Base-by-base conservation (phyloP, 805 yeast genomes). In the Saccharomycopsis oosterbeekiorum region DNA sequence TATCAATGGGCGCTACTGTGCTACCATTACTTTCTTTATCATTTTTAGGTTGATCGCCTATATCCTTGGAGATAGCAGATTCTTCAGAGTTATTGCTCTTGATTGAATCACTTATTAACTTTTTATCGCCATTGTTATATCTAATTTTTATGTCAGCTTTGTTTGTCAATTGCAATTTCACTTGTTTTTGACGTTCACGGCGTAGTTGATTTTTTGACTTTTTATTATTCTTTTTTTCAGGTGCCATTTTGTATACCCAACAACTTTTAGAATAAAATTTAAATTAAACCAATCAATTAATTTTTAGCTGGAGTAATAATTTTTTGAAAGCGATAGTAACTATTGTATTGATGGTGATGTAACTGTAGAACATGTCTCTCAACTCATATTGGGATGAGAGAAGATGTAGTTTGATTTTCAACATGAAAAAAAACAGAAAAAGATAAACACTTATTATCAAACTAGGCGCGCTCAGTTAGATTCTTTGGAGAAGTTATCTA, bases 191-290 rank as follows among this genome's bases (percentile, higher is more conserved):
- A 59, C 73, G 69, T 62, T 78, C 84, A 61, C 86, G 70, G 60
- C 86, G 70, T 26, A 80, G 67, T 68, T 81, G 85, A 68, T 82
- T 82, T 72, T 81, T 82, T 9, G 81, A 73, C 63, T 81, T 74
- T 64, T 75, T 47, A 26, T 24, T 21, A 24, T 24, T 77, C 8
- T 59, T 62, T 26, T 62, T 60, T 40, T 34, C 58, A 15, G 41
- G 21, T 9, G 51, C 47, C 39, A 24, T 40, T 36, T 26, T 51
- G n/a, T n/a, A n/a, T n/a, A n/a, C n/a, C n/a, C n/a, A n/a, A n/a
- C 21, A 17, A 29, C 34, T 11, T 6, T 10, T 4, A 47, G 6
- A 4, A 29, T 29, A 29, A 4, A n/a, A 29, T 29, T 4, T 29
- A 29, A 29, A 29, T 29, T 29, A 29, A 29, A 29, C 6, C 6